phyloP scores from a whole-genome alignment of 2,329 filamentous ascomycete species.

The Ophiostoma quercus region DNA sequence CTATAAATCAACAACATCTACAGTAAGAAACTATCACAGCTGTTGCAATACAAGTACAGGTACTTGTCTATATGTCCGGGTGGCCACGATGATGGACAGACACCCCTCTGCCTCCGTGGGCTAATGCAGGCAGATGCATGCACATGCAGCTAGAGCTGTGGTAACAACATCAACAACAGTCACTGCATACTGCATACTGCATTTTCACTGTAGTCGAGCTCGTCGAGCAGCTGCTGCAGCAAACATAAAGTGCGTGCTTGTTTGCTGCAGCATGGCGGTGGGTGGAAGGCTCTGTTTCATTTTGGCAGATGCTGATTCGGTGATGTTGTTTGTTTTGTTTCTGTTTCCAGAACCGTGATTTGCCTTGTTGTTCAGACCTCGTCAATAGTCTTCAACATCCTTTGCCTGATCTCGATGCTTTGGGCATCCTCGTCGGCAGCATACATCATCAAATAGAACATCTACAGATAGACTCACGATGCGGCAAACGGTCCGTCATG shows the following conservation, averaged over 20 bases:
- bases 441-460: too few species aligned
- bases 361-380: neutral
- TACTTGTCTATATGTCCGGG: constrained; percentile 14
- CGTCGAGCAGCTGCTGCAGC: neutral
- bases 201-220: neutral
- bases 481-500: constrained; percentile 25
- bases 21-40: neutral
- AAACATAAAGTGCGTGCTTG: too few species aligned
- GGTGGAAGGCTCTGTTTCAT: neutral
- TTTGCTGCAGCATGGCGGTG: neutral
- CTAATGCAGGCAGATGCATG: neutral
- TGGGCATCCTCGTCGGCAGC: too few species aligned
- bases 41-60: constrained; percentile 18
- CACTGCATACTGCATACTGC: neutral
- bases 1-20: too few species aligned
- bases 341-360: neutral
- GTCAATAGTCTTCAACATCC: neutral
- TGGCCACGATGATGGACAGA: constrained; percentile 6
- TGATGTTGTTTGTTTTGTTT: neutral
- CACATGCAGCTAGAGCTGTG: neutral
- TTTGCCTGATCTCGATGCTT: neutral
- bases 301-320: neutral
- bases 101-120: neutral
- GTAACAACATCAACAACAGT: neutral
- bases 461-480: neutral